A percentile compares a stretch with the other conserved stretches of the same genome.
phyloP scores from a whole-genome alignment of 2,329 filamentous ascomycete genomes.

The Fusarium palustre region DNA sequence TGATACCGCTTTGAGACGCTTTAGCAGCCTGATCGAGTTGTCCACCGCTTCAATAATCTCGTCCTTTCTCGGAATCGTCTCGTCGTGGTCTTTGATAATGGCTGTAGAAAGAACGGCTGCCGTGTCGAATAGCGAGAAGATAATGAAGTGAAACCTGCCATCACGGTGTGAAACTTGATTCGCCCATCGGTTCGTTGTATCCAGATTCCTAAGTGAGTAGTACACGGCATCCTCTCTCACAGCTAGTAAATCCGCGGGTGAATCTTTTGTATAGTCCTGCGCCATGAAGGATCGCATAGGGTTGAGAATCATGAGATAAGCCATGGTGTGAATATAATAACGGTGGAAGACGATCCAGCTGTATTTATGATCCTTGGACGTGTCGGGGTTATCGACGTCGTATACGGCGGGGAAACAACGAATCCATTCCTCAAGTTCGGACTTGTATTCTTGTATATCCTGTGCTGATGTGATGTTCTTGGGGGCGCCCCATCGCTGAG shows the following conservation, averaged over 20 bases:
- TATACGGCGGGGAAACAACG: constrained; percentile 56
- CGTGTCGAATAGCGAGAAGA: constrained; percentile 64
- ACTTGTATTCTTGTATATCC: constrained; percentile 49
- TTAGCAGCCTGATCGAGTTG: constrained; percentile 50
- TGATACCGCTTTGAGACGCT: constrained; percentile 49
- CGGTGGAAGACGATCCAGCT: constrained; percentile 60
- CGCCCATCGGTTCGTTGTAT: constrained; percentile 55
- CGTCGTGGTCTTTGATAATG: constrained; percentile 59
- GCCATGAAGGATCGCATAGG: constrained; percentile 61
- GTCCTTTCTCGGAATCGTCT: constrained; percentile 54
- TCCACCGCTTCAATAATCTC: constrained; percentile 55
- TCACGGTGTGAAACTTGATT: constrained; percentile 59
- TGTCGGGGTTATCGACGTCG: constrained; percentile 54
- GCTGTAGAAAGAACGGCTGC: constrained; percentile 62
- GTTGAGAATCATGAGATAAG: constrained; percentile 47
- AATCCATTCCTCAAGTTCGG: constrained; percentile 56
- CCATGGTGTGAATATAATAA: constrained; percentile 44
- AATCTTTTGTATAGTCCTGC: constrained; percentile 47
- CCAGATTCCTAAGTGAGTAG: constrained; percentile 57
- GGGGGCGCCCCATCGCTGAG: constrained; percentile 45
- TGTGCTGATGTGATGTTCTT: constrained; percentile 45
- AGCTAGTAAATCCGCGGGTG: constrained; percentile 49
- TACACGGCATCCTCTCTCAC: constrained; percentile 56
- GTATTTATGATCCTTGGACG: constrained; percentile 54
- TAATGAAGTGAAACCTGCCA: constrained; percentile 63